A percentile compares a stretch with the other conserved stretches of the same genome.
Conservation (phyloP, 331 rosid species). For the Prunus yedoensis region DNA sequence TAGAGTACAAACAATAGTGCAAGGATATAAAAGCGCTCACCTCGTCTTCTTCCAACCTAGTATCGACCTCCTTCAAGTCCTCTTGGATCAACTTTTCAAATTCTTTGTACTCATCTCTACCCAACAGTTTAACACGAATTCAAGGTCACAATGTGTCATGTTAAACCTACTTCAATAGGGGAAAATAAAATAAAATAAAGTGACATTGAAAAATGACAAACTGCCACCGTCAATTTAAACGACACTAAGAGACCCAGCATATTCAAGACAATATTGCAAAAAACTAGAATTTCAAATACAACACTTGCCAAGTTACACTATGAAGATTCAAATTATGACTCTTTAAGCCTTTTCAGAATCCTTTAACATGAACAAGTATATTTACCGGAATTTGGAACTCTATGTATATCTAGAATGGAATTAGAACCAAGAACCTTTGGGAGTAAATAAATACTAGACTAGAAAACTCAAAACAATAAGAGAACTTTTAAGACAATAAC, state of each 20-base stretch:
- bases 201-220: not conserved
- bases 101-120: slow-evolving; percentile 91
- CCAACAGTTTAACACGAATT: slow-evolving; percentile 30
- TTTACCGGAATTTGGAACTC: not conserved
- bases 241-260: not conserved
- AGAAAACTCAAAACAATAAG: slow-evolving; percentile 6
- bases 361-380: not conserved
- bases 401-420: not conserved
- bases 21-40: slow-evolving; percentile 36
- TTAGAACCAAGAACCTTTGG: not conserved
- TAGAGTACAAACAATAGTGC: not conserved
- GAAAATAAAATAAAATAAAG: not conserved
- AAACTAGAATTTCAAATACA: not conserved
- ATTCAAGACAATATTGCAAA: not conserved
- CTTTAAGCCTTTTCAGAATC: not conserved
- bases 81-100: slow-evolving; percentile 93
- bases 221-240: not conserved
- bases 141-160: slow-evolving; percentile 21
- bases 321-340: not conserved
- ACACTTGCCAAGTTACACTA: not conserved
- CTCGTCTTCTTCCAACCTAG: slow-evolving; percentile 97
- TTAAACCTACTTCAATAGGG: not conserved
- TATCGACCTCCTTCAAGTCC: slow-evolving; percentile 83
- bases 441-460: not conserved
- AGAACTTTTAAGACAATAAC: not conserved